phyloP scores from a whole-genome alignment of 441 rosid genomes.

The Rhodomyrtus psidioides region DNA sequence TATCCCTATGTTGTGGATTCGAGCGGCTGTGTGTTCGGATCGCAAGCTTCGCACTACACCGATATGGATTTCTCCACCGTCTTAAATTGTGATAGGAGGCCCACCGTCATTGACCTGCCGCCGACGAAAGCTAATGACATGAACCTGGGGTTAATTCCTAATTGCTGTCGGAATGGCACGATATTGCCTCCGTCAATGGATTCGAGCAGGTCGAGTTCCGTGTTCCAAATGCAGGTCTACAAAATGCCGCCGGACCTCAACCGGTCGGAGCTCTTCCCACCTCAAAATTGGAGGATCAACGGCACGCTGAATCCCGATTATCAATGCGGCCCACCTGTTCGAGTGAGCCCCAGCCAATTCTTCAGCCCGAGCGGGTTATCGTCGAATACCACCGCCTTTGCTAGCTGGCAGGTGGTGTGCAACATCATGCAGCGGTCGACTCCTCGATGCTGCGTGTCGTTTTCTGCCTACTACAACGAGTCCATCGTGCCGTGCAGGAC shows the following conservation, averaged over 20 bases:
- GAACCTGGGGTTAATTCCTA: constrained; percentile 51
- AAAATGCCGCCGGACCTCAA: constrained; percentile 90
- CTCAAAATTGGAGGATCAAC: constrained; percentile 76
- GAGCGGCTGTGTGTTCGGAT: constrained; percentile 58
- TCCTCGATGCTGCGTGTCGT: constrained; percentile 84
- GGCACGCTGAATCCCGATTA: constrained; percentile 79
- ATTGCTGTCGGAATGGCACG: constrained; percentile 84
- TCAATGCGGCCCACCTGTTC: constrained; percentile 70
- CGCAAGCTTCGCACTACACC: constrained; percentile 43
- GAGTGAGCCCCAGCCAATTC: constrained; percentile 66
- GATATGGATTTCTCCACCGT: constrained; percentile 56
- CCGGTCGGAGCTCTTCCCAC: constrained; percentile 59
- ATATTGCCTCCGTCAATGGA: constrained; percentile 79
- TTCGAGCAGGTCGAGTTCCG: constrained; percentile 67
- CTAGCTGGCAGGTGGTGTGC: constrained; percentile 96
- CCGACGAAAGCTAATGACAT: constrained; percentile 74
- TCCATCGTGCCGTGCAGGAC: constrained; percentile 80
- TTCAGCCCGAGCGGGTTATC: constrained; percentile 58
- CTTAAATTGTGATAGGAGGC: constrained; percentile 77
- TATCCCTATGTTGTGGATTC: constrained; percentile 65
- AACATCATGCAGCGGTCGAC: constrained; percentile 57
- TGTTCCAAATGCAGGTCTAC: constrained; percentile 71
- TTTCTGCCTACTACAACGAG: constrained; percentile 85
- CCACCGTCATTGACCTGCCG: constrained; percentile 78
- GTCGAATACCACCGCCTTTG: constrained; percentile 48